These are phyloP conservation scores for Suillus weaverae DNA, from an alignment of 768 basidiomycete genomes.

Conservation along the genomic window DNA sequence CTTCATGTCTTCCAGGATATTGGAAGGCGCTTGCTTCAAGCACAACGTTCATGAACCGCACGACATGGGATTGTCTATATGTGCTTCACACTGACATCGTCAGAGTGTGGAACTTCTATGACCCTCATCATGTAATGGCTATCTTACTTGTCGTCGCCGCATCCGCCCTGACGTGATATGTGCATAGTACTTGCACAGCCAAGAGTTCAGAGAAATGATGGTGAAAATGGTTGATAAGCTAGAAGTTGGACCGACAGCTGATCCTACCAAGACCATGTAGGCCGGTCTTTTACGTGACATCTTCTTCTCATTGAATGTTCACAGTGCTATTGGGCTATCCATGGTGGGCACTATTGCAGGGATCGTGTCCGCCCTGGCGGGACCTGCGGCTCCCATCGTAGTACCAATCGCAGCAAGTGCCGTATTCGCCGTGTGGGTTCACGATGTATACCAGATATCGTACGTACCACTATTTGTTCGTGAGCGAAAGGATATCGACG, in stretches of 20 bases:
- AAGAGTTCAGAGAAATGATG: constrained; percentile 10
- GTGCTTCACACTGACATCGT: constrained; percentile 22
- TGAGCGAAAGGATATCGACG: neutral
- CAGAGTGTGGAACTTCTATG: constrained; percentile 18
- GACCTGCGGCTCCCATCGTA: neutral
- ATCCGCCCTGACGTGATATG: neutral
- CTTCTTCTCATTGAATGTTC: neutral
- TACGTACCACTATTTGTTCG: neutral
- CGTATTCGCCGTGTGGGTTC: neutral
- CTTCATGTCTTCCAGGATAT: constrained; percentile 15
- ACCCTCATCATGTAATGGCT: neutral
- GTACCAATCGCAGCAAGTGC: neutral
- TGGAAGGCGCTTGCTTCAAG: constrained; percentile 17
- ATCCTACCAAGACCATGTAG: neutral
- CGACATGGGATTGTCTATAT: constrained; percentile 10
- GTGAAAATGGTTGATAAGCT: neutral
- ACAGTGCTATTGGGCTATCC: neutral
- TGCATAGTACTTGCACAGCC: neutral
- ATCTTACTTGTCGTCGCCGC: neutral
- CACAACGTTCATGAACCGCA: constrained; percentile 6
- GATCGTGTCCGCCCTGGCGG: neutral
- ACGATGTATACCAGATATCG: neutral
- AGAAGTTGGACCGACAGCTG: neutral
- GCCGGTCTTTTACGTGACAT: neutral
- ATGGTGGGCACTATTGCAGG: neutral